phyloP scores from a whole-genome alignment of 1,139 yeast species.

The Protomyces inouyei region DNA sequence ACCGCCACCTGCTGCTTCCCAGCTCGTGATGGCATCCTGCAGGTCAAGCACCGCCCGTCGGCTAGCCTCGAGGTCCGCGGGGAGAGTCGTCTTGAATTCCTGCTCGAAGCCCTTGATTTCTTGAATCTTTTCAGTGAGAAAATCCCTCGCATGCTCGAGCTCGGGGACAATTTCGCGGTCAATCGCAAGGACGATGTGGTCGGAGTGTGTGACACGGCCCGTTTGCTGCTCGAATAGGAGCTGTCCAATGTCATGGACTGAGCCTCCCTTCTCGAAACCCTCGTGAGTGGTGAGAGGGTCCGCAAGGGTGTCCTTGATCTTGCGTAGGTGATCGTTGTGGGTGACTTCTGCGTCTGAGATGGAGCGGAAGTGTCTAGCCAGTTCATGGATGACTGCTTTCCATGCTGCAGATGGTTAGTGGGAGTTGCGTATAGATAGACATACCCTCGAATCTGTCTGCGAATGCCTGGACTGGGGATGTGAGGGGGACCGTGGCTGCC shows the following conservation, averaged over 20 bases:
- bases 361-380: constrained; percentile 2
- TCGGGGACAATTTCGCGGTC: constrained; percentile 68
- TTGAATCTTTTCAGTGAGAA: constrained; percentile 73
- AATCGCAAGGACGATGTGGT: constrained; percentile 50
- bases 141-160: constrained; percentile 77
- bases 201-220: constrained; percentile 18
- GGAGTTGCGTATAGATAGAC: neutral
- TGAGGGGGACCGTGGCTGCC: constrained; percentile 8
- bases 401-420: constrained; percentile 4
- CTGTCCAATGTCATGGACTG: constrained; percentile 14
- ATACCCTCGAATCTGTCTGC: constrained; percentile 18
- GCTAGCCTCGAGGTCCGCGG: constrained; percentile 63
- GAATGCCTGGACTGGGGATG: neutral
- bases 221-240: constrained; percentile 7
- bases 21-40: constrained; percentile 33
- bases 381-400: constrained; percentile 6
- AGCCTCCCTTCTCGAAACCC: constrained; percentile 17
- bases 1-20: constrained; percentile 38
- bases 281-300: constrained; percentile 12
- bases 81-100: constrained; percentile 74
- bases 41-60: constrained; percentile 29
- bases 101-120: constrained; percentile 77
- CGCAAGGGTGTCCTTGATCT: constrained; percentile 12
- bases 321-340: constrained; percentile 14
- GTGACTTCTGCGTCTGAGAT: constrained; percentile 16